A percentile compares a stretch with the other conserved stretches of the same genome.
phyloP scores from a whole-genome alignment of 2,329 filamentous ascomycete genomes.

The Drechslera avenae region DNA sequence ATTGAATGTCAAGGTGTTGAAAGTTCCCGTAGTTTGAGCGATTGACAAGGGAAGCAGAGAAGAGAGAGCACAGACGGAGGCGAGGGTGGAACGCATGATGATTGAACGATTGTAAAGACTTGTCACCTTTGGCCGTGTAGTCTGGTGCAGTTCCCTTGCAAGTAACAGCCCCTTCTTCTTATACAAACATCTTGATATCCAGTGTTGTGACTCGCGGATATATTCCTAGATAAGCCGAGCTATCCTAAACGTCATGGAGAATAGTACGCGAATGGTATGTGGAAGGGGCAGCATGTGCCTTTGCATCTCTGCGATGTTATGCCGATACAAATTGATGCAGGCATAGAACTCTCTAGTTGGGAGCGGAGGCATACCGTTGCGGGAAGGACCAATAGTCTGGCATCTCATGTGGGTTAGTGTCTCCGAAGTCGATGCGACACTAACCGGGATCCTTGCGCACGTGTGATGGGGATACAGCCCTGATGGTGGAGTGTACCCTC shows the following conservation, averaged over 20 bases:
- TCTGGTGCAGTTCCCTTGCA: background rate
- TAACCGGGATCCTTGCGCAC: conserved; percentile 18
- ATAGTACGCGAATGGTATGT: conserved; percentile 17
- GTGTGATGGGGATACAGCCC: conserved; percentile 9
- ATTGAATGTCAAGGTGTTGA: conserved; percentile 63
- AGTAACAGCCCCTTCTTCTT: conserved; percentile 2
- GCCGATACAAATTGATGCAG: conserved; percentile 13
- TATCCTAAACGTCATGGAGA: conserved; percentile 6
- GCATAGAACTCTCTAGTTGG: conserved; percentile 3
- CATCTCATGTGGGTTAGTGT: conserved; percentile 15
- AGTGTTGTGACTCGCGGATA: background rate
- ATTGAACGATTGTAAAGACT: background rate
- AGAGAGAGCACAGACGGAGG: conserved; percentile 9
- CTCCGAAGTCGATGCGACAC: conserved; percentile 13
- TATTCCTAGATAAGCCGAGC: conserved; percentile 2
- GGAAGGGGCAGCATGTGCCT: conserved; percentile 16
- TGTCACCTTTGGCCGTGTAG: background rate
- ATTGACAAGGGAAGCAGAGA: conserved; percentile 12
- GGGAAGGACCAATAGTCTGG: conserved; percentile 17
- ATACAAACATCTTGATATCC: conserved; percentile 6
- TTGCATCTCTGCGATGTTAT: conserved; percentile 4
- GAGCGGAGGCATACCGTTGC: conserved; percentile 13
- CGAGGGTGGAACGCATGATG: conserved; percentile 20
- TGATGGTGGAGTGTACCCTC: conserved; percentile 1
- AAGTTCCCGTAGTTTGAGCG: conserved; percentile 48